Evolutionary conservation across 805 yeast species (phyloP).

Genomic region (Scheffersomyces lignosus): DNA sequence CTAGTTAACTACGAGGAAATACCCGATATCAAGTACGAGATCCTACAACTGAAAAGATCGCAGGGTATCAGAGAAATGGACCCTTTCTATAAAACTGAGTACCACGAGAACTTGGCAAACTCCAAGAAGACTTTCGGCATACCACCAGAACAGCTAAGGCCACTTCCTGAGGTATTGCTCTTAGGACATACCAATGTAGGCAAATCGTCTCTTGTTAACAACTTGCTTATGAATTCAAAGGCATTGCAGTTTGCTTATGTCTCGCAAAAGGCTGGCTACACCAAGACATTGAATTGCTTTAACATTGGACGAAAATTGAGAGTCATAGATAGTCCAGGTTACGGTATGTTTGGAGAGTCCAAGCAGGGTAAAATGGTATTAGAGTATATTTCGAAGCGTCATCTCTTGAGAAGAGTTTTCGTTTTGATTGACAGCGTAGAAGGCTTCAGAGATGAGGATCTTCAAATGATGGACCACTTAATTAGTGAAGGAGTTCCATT

Average conservation of each 20-base stretch:
- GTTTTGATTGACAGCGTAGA: constrained; percentile 59
- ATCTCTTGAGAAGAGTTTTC: constrained; percentile 56
- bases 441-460: constrained; percentile 63
- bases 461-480: constrained; percentile 49
- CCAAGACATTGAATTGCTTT: constrained; percentile 69
- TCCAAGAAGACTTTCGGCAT: constrained; percentile 32
- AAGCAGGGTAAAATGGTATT: constrained; percentile 71
- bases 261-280: constrained; percentile 56
- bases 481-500: constrained; percentile 60
- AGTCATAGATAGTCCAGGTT: constrained; percentile 87
- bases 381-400: constrained; percentile 58
- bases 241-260: constrained; percentile 49
- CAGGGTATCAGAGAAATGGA: constrained; percentile 18
- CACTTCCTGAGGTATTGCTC: constrained; percentile 69
- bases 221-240: constrained; percentile 45
- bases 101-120: constrained; percentile 13
- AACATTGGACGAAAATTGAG: constrained; percentile 63
- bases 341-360: constrained; percentile 67
- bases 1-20: constrained; percentile 51
- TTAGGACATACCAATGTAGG: constrained; percentile 87
- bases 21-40: constrained; percentile 52
- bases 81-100: constrained; percentile 24
- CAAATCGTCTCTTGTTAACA: constrained; percentile 74
- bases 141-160: constrained; percentile 28
- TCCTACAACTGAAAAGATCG: constrained; percentile 13